Base-by-base conservation (phyloP, 2,329 filamentous ascomycete species). In the Alternaria viburni region DNA sequence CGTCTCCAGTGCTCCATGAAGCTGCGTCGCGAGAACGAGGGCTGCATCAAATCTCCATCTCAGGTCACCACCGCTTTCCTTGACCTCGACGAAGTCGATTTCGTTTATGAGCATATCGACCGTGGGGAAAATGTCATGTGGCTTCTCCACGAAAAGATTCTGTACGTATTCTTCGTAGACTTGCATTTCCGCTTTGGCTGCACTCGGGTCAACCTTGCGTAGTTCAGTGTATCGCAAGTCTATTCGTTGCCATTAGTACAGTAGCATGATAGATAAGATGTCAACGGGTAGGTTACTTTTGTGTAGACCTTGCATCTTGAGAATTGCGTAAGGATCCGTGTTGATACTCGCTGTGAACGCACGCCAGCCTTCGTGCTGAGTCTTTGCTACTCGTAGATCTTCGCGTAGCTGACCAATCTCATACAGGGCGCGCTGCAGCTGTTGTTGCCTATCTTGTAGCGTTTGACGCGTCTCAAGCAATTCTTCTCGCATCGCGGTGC, bases 121-220 rank as follows among this genome's bases (percentile, higher is more conserved):
- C 3, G 30, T 36, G 7, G 2, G 6, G 30, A 6, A 4, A 0
- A 36, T 2, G 3, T 1, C 3, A 15, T 36, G 1, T 36, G 30
- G 30, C 1, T 5, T 5, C 5, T 9, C 6, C 8, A 4, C 2
- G 13, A 36, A n/a, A 3, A 0, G 0, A n/a, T 36, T 1, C 32
- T 3, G 7, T n/a, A 41, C 36, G 36, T 41, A 41, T 41, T 6
- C 15, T 4, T 6, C 36, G 6, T 41, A 41, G 36, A 3, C 1
- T 11, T 41, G 0, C 15, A 41, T 2, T 41, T 41, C 15, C 5
- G 15, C 36, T 6, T 41, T 0, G 15, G 36, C 36, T 6, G 36
- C 36, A 41, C 0, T 0, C 0, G 15, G 36, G 5, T 41, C n/a
- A 10, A 41, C 36, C 36, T 0, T 1, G 5, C 36, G 36, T 6